Evolutionary conservation across 129 eudicot species (phyloP).

Genomic region (Solidago caesia): DNA sequence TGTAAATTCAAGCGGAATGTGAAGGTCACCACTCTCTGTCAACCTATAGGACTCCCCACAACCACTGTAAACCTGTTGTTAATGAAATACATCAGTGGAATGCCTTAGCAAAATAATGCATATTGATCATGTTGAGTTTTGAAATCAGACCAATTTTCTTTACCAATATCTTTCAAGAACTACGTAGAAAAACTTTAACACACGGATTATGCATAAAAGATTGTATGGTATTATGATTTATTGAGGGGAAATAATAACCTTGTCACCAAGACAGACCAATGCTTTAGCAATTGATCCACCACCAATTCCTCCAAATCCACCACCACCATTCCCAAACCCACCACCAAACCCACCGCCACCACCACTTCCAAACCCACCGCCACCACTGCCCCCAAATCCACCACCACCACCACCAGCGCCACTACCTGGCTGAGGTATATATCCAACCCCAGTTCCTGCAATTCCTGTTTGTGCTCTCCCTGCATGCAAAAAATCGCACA

Average conservation of each 20-base stretch:
- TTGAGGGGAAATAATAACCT: slow-evolving; percentile 33
- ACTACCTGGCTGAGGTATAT: slow-evolving; percentile 52
- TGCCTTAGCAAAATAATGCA: neutral
- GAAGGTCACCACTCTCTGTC: slow-evolving; percentile 54
- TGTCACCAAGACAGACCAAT: slow-evolving; percentile 59
- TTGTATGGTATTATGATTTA: neutral
- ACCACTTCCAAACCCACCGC: slow-evolving; percentile 14
- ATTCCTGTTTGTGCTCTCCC: slow-evolving; percentile 45
- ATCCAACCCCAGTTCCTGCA: slow-evolving; percentile 37
- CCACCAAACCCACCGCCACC: slow-evolving; percentile 24
- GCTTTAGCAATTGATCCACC: slow-evolving; percentile 51
- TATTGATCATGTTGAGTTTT: neutral
- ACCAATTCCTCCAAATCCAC: slow-evolving; percentile 41
- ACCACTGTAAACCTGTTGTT: slow-evolving; percentile 53
- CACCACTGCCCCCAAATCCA: neutral
- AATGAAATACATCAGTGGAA: neutral
- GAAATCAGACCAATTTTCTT: no score
- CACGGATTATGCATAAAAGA: no score
- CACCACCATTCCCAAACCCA: slow-evolving; percentile 17
- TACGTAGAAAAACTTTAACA: no score
- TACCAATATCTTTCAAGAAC: no score
- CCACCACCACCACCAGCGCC: slow-evolving; percentile 22
- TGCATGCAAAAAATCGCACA: slow-evolving; percentile 3
- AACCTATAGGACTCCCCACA: slow-evolving; percentile 63
- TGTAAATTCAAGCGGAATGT: slow-evolving; percentile 51